A percentile compares a stretch with the other conserved stretches of the same genome.
Evolutionary conservation across 768 basidiomycete species (phyloP).

Genomic region (Hygrophoropsis aurantiaca): DNA sequence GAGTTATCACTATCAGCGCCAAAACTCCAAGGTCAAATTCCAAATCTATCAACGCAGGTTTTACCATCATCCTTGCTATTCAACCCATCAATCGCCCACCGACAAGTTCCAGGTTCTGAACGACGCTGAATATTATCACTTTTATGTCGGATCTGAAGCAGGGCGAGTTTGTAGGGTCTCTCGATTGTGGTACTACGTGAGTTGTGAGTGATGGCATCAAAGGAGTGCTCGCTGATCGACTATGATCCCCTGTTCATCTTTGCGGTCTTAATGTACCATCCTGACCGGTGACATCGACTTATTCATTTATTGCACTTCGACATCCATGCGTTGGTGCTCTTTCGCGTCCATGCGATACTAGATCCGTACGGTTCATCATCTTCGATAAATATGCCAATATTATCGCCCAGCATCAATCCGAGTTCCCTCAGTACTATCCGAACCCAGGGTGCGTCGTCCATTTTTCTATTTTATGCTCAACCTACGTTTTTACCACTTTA

Average conservation of each 20-base stretch:
- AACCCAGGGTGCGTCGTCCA: conserved; percentile 68
- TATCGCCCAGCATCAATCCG: conserved; percentile 84
- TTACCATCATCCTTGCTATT: neutral
- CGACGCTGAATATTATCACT: too few relatives aligned
- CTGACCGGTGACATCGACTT: conserved; percentile 2
- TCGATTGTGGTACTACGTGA: conserved; percentile 95
- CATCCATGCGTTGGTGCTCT: conserved; percentile 1
- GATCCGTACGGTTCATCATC: conserved; percentile 88
- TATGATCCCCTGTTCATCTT: too few relatives aligned
- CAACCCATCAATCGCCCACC: too few relatives aligned
- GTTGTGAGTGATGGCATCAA: too few relatives aligned
- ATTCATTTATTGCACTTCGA: too few relatives aligned
- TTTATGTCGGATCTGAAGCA: conserved; percentile 49
- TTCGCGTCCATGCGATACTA: conserved; percentile 27
- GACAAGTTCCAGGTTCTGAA: too few relatives aligned
- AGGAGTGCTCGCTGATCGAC: too few relatives aligned
- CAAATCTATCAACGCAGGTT: too few relatives aligned
- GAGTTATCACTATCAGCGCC: conserved; percentile 3
- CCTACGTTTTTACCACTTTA: too few relatives aligned
- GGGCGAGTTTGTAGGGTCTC: conserved; percentile 85
- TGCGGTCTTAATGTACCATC: neutral
- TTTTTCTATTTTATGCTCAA: neutral
- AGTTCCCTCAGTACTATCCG: conserved; percentile 93
- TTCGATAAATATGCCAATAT: conserved; percentile 88
- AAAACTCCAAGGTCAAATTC: conserved; percentile 4